Evolutionary conservation across 768 basidiomycete species (phyloP).

Genomic region (Amanita subjunquillea): DNA sequence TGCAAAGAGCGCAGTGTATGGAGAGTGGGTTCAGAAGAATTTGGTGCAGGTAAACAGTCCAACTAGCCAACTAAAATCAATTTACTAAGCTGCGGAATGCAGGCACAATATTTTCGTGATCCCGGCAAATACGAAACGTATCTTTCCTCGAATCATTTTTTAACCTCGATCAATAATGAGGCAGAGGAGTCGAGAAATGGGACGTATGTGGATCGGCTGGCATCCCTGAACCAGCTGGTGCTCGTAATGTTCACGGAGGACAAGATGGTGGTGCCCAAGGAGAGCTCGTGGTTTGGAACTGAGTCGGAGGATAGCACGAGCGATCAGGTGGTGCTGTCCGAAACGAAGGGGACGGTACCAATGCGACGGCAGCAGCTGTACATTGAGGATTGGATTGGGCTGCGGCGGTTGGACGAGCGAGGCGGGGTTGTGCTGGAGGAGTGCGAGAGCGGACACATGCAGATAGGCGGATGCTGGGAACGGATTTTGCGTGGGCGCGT

Average conservation of each 20-base stretch:
- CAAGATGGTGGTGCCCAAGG: slow-evolving; percentile 73
- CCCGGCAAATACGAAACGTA: slow-evolving; percentile 49
- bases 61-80: background rate
- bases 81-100: background rate
- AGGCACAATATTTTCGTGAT: slow-evolving; percentile 88
- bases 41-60: slow-evolving; percentile 47
- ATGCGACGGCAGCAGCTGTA: slow-evolving; percentile 71
- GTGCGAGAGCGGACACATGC: slow-evolving; percentile 75
- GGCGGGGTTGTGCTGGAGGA: slow-evolving; percentile 47
- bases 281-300: slow-evolving; percentile 81
- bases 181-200: slow-evolving; percentile 37
- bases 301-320: slow-evolving; percentile 32
- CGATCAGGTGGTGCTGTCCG: background rate
- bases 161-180: slow-evolving; percentile 77
- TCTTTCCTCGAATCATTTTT: slow-evolving; percentile 50
- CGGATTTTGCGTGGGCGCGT: slow-evolving; percentile 32
- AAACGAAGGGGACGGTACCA: slow-evolving; percentile 35
- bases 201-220: slow-evolving; percentile 52
- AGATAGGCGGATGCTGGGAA: slow-evolving; percentile 55
- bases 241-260: slow-evolving; percentile 69
- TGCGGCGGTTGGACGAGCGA: slow-evolving; percentile 58
- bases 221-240: slow-evolving; percentile 54
- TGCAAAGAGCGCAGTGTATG: slow-evolving; percentile 56
- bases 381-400: slow-evolving; percentile 72
- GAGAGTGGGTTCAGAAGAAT: slow-evolving; percentile 66